Evolutionary conservation across 2,329 filamentous ascomycete genomes (phyloP).

Genomic region (Ilyonectria sp.): DNA sequence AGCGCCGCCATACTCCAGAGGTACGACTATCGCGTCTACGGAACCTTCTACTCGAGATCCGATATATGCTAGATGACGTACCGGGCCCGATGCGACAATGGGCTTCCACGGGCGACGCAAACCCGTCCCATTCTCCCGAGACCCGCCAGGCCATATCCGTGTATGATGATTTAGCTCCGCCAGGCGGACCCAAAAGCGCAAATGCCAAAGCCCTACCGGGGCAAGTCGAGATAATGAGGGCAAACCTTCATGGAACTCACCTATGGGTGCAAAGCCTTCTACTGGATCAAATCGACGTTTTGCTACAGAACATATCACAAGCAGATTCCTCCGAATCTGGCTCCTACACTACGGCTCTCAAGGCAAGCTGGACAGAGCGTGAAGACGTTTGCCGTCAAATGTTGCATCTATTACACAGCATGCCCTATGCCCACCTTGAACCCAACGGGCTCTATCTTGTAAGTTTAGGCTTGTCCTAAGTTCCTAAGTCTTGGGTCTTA

Average conservation of each 20-base stretch:
- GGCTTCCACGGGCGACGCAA: slow-evolving; percentile 12
- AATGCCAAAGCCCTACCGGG: slow-evolving; percentile 27
- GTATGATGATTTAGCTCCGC: background rate
- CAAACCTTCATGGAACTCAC: slow-evolving; percentile 56
- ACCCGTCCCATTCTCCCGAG: slow-evolving; percentile 15
- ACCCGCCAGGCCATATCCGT: background rate
- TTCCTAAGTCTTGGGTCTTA: too few relatives aligned
- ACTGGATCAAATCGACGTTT: slow-evolving; percentile 52
- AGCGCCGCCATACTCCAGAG: slow-evolving; percentile 21
- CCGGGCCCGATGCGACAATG: slow-evolving; percentile 38
- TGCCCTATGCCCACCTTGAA: slow-evolving; percentile 50
- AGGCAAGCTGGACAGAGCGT: slow-evolving; percentile 50
- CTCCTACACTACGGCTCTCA: slow-evolving; percentile 20
- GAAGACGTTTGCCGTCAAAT: slow-evolving; percentile 56
- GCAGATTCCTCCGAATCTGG: background rate
- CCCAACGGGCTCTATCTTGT: slow-evolving; percentile 54
- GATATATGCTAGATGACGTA: slow-evolving; percentile 50
- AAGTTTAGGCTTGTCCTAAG: background rate
- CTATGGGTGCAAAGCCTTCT: slow-evolving; percentile 56
- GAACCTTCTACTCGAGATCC: slow-evolving; percentile 48
- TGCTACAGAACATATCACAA: slow-evolving; percentile 36
- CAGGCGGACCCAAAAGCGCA: slow-evolving; percentile 1
- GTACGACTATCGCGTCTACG: slow-evolving; percentile 37
- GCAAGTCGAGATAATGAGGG: slow-evolving; percentile 49
- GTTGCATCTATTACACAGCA: slow-evolving; percentile 53